Conservation (phyloP, 768 basidiomycete species). For the Leccinum subgranulosum region DNA sequence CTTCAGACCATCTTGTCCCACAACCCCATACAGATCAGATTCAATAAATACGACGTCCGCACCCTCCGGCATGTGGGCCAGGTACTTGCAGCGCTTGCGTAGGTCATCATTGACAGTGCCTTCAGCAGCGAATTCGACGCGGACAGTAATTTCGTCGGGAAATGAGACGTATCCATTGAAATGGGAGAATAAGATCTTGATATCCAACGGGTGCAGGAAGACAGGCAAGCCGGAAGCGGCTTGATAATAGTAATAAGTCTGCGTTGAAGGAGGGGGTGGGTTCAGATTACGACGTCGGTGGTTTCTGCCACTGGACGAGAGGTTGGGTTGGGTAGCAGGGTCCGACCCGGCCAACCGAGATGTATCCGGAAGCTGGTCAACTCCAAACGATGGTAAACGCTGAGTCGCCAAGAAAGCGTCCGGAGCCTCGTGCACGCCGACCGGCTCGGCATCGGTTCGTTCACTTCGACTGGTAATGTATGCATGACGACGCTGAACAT, state of each 20-base stretch:
- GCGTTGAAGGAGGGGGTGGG: constrained; percentile 81
- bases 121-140: constrained; percentile 74
- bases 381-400: constrained; percentile 16
- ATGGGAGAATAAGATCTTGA: constrained; percentile 85
- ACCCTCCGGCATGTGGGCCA: constrained; percentile 86
- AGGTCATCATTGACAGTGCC: constrained; percentile 90
- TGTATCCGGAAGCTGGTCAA: constrained; percentile 2
- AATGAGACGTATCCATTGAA: constrained; percentile 79
- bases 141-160: constrained; percentile 76
- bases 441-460: constrained; percentile 14
- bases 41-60: constrained; percentile 95
- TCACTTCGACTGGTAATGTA: constrained; percentile 17
- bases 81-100: constrained; percentile 93
- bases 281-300: constrained; percentile 75
- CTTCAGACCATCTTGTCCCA: constrained; percentile 71
- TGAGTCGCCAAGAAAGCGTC: constrained; percentile 56
- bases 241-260: constrained; percentile 96
- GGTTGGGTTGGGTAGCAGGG: constrained; percentile 1
- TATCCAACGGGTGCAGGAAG: constrained; percentile 95
- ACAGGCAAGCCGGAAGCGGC: constrained; percentile 86
- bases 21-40: constrained; percentile 74
- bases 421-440: constrained; percentile 42
- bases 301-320: constrained; percentile 33
- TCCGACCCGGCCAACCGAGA: constrained; percentile 5
- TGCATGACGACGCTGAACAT: constrained; percentile 44